Conservation (phyloP, 106 monocot genomes). For the Dioscorea zingiberensis region DNA sequence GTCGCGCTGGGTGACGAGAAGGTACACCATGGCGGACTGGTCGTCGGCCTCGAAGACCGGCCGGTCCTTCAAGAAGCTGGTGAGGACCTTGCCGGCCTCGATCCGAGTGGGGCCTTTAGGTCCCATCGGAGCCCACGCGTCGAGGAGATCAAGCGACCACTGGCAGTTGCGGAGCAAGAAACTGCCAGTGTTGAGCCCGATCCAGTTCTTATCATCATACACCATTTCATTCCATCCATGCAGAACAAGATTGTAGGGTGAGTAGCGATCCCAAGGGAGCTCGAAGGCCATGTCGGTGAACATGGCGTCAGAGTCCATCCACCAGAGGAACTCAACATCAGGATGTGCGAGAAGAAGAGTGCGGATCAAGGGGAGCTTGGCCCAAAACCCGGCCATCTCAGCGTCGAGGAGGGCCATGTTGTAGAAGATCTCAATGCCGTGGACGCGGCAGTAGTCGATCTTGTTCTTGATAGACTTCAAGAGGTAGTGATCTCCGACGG, state of each 20-base stretch:
- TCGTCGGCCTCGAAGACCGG: conserved; percentile 95
- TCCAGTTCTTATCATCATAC: conserved; percentile 92
- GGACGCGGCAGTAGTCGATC: conserved; percentile 93
- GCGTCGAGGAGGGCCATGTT: conserved; percentile 93
- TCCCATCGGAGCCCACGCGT: conserved; percentile 95
- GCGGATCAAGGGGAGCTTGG: conserved; percentile 87
- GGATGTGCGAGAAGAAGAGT: conserved; percentile 81
- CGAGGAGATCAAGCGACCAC: conserved; percentile 86
- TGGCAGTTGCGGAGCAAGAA: conserved; percentile 82
- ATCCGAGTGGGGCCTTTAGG: conserved; percentile 69
- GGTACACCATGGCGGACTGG: conserved; percentile 92
- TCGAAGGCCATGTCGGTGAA: conserved; percentile 99
- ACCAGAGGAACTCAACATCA: conserved; percentile 93
- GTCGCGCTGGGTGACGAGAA: conserved; percentile 70
- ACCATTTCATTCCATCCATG: conserved; percentile 99
- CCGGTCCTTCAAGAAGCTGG: conserved; percentile 64
- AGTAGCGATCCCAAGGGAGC: conserved; percentile 86
- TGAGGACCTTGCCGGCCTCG: conserved; percentile 83
- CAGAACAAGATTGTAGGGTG: conserved; percentile 61
- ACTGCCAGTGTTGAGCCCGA: conserved; percentile 91
- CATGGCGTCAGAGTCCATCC: conserved; percentile 99
- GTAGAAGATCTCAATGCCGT: conserved; percentile 85
- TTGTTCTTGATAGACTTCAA: conserved; percentile 96
- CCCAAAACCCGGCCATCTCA: conserved; percentile 98
- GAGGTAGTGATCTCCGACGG: conserved; percentile 86